These are phyloP conservation scores for Metschnikowia picachoensis DNA, from an alignment of 805 yeast species.

Conservation along the genomic window DNA sequence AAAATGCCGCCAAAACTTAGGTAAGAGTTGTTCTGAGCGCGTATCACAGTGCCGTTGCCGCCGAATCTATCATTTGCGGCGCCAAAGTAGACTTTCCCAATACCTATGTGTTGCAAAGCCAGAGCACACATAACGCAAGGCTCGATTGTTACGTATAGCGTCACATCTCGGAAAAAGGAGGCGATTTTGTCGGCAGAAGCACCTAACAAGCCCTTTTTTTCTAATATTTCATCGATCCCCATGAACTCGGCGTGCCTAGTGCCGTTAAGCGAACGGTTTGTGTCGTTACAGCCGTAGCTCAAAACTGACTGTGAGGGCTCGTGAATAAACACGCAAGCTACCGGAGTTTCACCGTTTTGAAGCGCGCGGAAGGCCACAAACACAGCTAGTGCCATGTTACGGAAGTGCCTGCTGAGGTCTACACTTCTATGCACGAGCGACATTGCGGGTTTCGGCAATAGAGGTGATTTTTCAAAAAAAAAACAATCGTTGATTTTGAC, in stretches of 20 bases:
- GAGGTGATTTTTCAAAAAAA: no score
- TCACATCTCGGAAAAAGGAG: conserved; percentile 49
- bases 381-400: conserved; percentile 50
- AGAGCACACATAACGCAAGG: conserved; percentile 99
- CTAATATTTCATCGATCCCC: conserved; percentile 52
- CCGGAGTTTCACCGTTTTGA: conserved; percentile 72
- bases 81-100: conserved; percentile 76
- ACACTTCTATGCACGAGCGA: not conserved
- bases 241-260: conserved; percentile 90
- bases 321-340: conserved; percentile 62
- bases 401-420: conserved; percentile 19
- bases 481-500: no score
- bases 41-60: conserved; percentile 86
- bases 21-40: conserved; percentile 43
- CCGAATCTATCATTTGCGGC: conserved; percentile 96
- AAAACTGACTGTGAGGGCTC: conserved; percentile 44
- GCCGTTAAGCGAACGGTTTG: conserved; percentile 81
- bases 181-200: conserved; percentile 16
- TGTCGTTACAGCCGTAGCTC: conserved; percentile 79
- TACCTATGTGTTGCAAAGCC: conserved; percentile 75
- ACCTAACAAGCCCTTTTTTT: conserved; percentile 7
- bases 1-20: conserved; percentile 70
- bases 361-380: conserved; percentile 63
- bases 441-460: no score
- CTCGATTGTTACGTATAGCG: conserved; percentile 90